Conservation (phyloP, 495 filamentous ascomycete genomes). For the Gamarada debralockiae region DNA sequence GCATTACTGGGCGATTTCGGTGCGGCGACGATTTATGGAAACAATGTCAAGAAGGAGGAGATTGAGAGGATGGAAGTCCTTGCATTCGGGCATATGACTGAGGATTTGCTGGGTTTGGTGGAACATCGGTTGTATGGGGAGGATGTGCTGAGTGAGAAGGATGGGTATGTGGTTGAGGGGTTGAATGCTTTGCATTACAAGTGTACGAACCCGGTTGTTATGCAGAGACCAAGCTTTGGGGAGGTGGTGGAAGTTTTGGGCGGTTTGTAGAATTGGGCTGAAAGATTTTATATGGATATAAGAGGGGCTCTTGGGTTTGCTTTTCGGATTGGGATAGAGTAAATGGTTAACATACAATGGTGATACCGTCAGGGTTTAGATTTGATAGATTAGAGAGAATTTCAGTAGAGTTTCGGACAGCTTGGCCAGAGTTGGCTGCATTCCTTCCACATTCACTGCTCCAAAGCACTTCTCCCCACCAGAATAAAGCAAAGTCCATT, state of each 20-base stretch:
- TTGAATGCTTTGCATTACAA: constrained; percentile 22
- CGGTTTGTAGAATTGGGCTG: constrained; percentile 9
- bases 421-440: no score
- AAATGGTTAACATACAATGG: no score
- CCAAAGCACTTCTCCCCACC: no score
- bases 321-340: no score
- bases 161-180: constrained; percentile 18
- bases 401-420: no score
- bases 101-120: constrained; percentile 33
- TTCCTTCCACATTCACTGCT: no score
- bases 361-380: no score
- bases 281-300: not conserved
- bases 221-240: constrained; percentile 18
- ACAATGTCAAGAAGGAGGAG: not conserved
- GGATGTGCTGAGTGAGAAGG: constrained; percentile 16
- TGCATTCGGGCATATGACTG: constrained; percentile 41
- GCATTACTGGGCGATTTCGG: constrained; percentile 41
- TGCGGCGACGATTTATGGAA: constrained; percentile 41
- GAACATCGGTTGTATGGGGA: constrained; percentile 17
- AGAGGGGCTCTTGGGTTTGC: no score
- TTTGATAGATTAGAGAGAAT: no score
- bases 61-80: constrained; percentile 41
- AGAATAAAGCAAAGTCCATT: no score
- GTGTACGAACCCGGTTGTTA: constrained; percentile 21
- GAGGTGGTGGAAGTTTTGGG: constrained; percentile 15